Evolutionary conservation across 2,329 filamentous ascomycete genomes (phyloP).

Genomic region (Calonectria fujianensis): DNA sequence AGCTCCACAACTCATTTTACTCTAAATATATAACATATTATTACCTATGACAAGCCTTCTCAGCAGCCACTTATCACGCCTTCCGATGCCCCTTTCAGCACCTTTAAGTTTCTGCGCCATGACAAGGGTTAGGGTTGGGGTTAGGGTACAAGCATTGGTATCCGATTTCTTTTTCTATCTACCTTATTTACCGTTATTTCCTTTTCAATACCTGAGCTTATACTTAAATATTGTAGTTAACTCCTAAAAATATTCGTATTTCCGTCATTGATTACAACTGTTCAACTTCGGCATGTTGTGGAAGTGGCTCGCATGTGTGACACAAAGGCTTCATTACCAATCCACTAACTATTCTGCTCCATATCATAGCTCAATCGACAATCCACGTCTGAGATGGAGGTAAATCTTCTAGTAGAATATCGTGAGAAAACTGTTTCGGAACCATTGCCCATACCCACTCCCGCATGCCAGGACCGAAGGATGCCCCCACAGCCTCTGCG

Average conservation of each 20-base stretch:
- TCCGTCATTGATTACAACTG: no score
- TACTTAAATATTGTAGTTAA: no score
- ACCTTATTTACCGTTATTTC: no score
- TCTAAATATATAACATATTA: not conserved
- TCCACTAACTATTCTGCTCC: not conserved
- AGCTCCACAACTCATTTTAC: not conserved
- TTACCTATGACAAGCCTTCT: not conserved
- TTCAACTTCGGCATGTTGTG: no score
- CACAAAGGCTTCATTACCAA: not conserved
- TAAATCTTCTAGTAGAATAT: conserved; percentile 4
- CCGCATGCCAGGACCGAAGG: not conserved
- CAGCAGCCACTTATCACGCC: not conserved
- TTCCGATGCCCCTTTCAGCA: not conserved
- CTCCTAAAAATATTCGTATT: no score
- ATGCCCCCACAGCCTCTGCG: not conserved
- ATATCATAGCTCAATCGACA: not conserved
- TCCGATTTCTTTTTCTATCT: no score
- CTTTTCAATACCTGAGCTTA: no score
- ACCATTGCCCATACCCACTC: conserved; percentile 3
- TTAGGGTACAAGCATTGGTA: no score
- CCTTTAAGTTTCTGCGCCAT: rapidly evolving
- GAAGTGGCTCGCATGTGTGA: no score
- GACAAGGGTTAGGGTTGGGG: not conserved
- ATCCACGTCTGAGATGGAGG: not conserved
- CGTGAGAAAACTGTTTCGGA: conserved; percentile 11